Base-by-base conservation (phyloP, 768 basidiomycete species). In the Boletellus ananiceps region DNA sequence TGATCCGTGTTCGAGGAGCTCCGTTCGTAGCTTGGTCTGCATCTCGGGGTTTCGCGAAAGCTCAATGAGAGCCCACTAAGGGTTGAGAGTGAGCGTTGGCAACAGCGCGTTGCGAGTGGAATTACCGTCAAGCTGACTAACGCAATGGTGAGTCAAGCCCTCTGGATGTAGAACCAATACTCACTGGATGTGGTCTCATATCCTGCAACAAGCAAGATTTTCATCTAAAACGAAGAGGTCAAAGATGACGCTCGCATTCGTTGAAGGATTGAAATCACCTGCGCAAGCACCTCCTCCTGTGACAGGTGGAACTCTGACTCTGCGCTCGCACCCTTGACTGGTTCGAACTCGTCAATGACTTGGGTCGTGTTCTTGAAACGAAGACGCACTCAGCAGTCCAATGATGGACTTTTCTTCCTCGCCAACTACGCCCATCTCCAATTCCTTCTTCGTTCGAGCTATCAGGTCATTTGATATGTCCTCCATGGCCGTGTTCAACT, bases 1-100 rank as follows among this genome's bases (percentile, higher is more conserved):
- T 16, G 55, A 47, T 14, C 56, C 63, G 46, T 75, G 73, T 25
- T 67, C 62, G 2, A 69, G 49, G 5, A 84, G 69, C 47, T 84
- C 81, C 1, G 74, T 68, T 31, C 81, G 74, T 8, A 84, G 63
- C 40, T 66, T 74, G 6, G 67, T 57, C 58, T 84, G 82, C 4
- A 69, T 65, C 14, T 77, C 70, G 0, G 66, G 71, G 43, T 77
- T 58, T 23, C 67, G 70, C 2, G 70, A 71, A 2, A 83, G 72
- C 53, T 83, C 81, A 14, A 83, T 74, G 0, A 84, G 68, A 2
- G 79, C 76, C 80, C 82, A 83, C 76, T 78, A 31, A 2, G 33
- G 1, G 32, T 16, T 2, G 2, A 3, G 12, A 14, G 23, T 49
- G 16, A 51, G 48, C 4, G 2, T 11, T 2, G 8, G 35, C 7